These are phyloP conservation scores for Neurospora sp. DNA, from an alignment of 495 filamentous ascomycete species.

Conservation along the genomic window DNA sequence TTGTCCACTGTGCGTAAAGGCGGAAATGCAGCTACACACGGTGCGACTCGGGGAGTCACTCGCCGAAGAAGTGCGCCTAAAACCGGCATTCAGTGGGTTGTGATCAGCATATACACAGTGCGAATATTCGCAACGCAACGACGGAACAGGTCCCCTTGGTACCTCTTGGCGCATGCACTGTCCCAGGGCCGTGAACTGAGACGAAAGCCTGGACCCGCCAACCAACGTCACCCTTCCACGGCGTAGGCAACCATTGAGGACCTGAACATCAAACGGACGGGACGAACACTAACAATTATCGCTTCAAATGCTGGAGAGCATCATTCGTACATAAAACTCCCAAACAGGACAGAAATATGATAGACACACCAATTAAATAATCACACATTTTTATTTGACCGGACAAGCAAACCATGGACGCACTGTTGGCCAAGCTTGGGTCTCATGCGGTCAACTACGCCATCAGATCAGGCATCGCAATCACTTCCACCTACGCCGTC, in stretches of 20 bases:
- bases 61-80: not conserved
- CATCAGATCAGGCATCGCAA: conserved; percentile 78
- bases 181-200: not conserved
- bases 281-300: not conserved
- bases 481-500: conserved; percentile 81
- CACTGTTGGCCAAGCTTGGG: conserved; percentile 57
- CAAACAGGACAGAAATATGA: not conserved
- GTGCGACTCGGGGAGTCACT: not conserved
- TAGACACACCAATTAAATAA: not conserved
- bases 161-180: not conserved
- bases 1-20: not conserved
- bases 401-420: conserved; percentile 51
- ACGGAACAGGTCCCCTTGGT: not conserved
- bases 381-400: conserved; percentile 1
- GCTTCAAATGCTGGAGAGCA: not conserved
- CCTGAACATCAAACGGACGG: not conserved
- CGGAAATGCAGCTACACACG: not conserved
- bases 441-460: conserved; percentile 83
- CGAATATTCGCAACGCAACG: not conserved
- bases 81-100: not conserved
- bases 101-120: not conserved
- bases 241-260: not conserved
- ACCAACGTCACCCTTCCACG: not conserved
- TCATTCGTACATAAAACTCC: not conserved
- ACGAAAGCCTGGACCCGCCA: not conserved